phyloP scores from a whole-genome alignment of 306 rosid species.

The Malus orientalis region DNA sequence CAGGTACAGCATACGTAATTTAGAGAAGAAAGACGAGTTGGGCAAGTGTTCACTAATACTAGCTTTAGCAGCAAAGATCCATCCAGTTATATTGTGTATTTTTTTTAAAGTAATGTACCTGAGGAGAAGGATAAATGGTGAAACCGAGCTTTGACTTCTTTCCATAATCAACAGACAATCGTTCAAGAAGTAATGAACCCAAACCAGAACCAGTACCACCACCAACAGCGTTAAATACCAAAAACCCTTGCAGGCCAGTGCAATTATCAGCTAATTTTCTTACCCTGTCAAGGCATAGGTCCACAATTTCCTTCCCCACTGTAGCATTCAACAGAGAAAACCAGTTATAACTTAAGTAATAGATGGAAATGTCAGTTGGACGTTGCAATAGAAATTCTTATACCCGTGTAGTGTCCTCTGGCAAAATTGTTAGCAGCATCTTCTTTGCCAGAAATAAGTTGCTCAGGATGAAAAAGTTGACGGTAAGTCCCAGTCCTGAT shows the following conservation, averaged over 20 bases:
- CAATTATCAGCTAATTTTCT: conserved; percentile 66
- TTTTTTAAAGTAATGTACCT: conserved; percentile 27
- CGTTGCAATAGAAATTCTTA: conserved; percentile 3
- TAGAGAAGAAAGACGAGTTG: not conserved
- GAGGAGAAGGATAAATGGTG: conserved; percentile 74
- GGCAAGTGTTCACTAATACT: not conserved
- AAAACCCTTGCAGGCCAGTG: conserved; percentile 72
- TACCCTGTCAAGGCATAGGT: conserved; percentile 52
- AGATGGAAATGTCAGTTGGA: not conserved
- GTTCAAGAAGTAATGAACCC: conserved; percentile 64
- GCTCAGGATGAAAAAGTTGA: conserved; percentile 70
- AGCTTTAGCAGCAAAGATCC: not conserved
- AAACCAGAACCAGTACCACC: conserved; percentile 85
- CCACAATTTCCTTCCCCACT: conserved; percentile 68
- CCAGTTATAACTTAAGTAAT: not conserved
- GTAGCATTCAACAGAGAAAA: conserved; percentile 24
- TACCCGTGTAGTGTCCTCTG: conserved; percentile 69
- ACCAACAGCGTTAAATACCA: conserved; percentile 73
- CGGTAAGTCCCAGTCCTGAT: conserved; percentile 48
- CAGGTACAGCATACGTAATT: no score
- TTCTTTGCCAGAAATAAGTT: conserved; percentile 69
- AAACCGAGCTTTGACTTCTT: conserved; percentile 72
- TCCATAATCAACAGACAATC: conserved; percentile 62
- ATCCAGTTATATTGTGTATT: not conserved
- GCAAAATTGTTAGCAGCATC: conserved; percentile 79